Percentiles rank a stretch among this genome's conserved stretches.
Evolutionary conservation across 345 rosid species (phyloP).

Genomic region (Trapa bicornis): DNA sequence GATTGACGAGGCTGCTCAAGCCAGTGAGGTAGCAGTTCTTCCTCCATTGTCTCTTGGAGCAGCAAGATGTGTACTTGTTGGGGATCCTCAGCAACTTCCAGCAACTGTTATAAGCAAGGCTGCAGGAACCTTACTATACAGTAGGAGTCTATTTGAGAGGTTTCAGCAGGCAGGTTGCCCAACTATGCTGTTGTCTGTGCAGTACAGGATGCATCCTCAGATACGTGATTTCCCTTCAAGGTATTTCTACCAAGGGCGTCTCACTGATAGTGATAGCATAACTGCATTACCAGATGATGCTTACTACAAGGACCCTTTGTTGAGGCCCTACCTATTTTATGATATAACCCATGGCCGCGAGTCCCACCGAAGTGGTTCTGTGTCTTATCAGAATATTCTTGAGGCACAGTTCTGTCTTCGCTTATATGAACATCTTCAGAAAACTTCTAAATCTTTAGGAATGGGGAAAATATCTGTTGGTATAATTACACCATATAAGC

Average conservation of each 20-base stretch:
- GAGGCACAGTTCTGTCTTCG: constrained; percentile 93
- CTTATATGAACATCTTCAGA: constrained; percentile 83
- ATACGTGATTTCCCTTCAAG: constrained; percentile 96
- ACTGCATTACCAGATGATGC: constrained; percentile 62
- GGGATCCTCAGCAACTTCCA: constrained; percentile 99
- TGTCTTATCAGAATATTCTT: constrained; percentile 79
- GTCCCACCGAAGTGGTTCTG: constrained; percentile 95
- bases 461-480: constrained; percentile 73
- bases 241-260: constrained; percentile 95
- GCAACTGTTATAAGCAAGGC: constrained; percentile 99
- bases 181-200: constrained; percentile 86
- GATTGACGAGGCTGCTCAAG: constrained; percentile 99
- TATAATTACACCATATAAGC: constrained; percentile 91
- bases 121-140: constrained; percentile 86
- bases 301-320: constrained; percentile 77
- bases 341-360: constrained; percentile 93
- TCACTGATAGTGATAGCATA: constrained; percentile 84
- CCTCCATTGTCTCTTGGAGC: constrained; percentile 98
- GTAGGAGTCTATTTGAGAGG: constrained; percentile 97
- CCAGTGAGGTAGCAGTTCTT: constrained; percentile 90
- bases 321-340: constrained; percentile 74
- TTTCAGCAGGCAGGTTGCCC: constrained; percentile 98
- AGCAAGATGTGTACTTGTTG: constrained; percentile 94
- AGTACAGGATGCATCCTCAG: constrained; percentile 96
- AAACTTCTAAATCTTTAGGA: constrained; percentile 51